Percentiles rank a stretch among this genome's conserved stretches.
These are phyloP conservation scores for Lignosus rhinocerotis DNA, from an alignment of 1,284 basidiomycete species.

Conservation along the genomic window DNA sequence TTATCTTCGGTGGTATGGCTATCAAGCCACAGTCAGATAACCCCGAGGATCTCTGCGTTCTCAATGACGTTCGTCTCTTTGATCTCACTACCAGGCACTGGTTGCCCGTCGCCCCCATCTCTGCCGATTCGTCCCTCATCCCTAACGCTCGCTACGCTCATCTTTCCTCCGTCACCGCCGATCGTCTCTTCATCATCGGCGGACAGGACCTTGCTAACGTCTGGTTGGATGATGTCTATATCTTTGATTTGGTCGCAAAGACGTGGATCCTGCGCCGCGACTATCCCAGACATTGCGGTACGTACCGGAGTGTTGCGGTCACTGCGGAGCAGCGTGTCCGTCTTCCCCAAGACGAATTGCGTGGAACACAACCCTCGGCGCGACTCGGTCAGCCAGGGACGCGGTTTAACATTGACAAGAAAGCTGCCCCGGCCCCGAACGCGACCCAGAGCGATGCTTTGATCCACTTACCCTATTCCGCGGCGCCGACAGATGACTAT, in stretches of 20 bases:
- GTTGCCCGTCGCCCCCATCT: conserved; percentile 52
- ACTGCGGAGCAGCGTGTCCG: conserved; percentile 69
- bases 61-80: conserved; percentile 86
- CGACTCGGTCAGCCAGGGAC: conserved; percentile 55
- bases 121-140: conserved; percentile 28
- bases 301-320: conserved; percentile 88
- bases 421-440: conserved; percentile 37
- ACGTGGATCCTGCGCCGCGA: conserved; percentile 79
- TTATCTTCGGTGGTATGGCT: conserved; percentile 93
- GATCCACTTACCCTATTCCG: conserved; percentile 74
- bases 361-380: conserved; percentile 39
- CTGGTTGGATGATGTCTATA: conserved; percentile 90
- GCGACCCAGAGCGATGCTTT: conserved; percentile 61
- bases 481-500: conserved; percentile 67
- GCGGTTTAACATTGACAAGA: conserved; percentile 54
- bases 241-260: conserved; percentile 74
- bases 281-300: conserved; percentile 89
- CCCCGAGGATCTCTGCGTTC: conserved; percentile 75
- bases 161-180: conserved; percentile 79
- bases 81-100: conserved; percentile 72
- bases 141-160: conserved; percentile 88
- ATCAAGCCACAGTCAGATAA: conserved; percentile 66
- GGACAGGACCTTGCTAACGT: conserved; percentile 91
- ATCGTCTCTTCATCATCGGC: conserved; percentile 89
- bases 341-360: conserved; percentile 61